Evolutionary conservation across 495 filamentous ascomycete genomes (phyloP).

Genomic region (Cercophora sp.): DNA sequence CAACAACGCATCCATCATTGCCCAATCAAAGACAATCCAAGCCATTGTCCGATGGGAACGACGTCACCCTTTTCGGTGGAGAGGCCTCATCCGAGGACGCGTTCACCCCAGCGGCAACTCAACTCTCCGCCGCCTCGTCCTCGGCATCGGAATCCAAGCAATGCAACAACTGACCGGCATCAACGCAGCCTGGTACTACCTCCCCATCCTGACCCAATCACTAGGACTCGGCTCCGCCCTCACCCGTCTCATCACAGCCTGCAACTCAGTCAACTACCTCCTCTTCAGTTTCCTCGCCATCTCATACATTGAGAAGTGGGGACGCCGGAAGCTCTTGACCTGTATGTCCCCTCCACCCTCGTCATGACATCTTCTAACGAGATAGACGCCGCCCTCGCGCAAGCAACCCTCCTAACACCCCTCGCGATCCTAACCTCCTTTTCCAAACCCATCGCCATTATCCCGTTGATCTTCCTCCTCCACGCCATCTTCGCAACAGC

Average conservation of each 20-base stretch:
- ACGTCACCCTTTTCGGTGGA: too few species aligned
- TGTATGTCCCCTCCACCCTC: constrained; percentile 7
- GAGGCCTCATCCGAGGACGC: constrained; percentile 5
- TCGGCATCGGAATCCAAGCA: constrained; percentile 28
- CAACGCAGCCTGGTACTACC: constrained; percentile 32
- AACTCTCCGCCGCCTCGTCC: constrained; percentile 20
- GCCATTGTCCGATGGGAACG: too few species aligned
- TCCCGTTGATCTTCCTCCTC: constrained; percentile 53
- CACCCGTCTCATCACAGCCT: constrained; percentile 22
- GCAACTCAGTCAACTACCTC: constrained; percentile 24
- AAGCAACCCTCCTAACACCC: neutral
- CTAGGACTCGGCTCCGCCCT: constrained; percentile 27
- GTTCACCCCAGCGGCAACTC: too few species aligned
- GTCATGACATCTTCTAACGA: neutral
- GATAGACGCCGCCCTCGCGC: neutral
- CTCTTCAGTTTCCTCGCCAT: constrained; percentile 46
- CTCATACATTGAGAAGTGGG: constrained; percentile 46
- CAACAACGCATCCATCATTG: constrained; percentile 16
- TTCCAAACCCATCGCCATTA: neutral
- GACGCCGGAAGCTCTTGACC: constrained; percentile 56
- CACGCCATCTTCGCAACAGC: constrained; percentile 50
- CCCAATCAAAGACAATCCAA: too few species aligned
- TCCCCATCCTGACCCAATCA: constrained; percentile 38
- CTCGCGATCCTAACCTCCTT: neutral
- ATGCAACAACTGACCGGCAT: constrained; percentile 26